Evolutionary conservation across 2,329 filamentous ascomycete genomes (phyloP).

Genomic region (Sclerotinia trifoliorum): DNA sequence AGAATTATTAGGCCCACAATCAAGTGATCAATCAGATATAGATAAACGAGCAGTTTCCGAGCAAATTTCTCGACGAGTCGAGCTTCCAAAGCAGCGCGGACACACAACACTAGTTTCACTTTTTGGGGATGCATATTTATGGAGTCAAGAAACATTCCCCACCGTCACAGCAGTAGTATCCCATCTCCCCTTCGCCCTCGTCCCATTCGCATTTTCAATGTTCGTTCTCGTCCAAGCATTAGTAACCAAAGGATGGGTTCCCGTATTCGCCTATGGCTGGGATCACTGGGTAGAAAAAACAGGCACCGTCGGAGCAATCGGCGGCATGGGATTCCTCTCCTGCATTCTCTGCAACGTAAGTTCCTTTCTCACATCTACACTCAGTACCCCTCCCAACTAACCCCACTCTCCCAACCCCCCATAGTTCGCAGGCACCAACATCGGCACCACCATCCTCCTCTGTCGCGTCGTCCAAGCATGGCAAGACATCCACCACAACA

Average conservation of each 20-base stretch:
- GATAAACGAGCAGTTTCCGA: conserved; percentile 24
- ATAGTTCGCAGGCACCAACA: conserved; percentile 76
- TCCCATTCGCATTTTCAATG: conserved; percentile 73
- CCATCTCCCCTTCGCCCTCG: conserved; percentile 64
- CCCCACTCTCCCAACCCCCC: not conserved
- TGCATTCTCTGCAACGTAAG: conserved; percentile 71
- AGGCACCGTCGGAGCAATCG: conserved; percentile 65
- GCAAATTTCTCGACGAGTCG: conserved; percentile 15
- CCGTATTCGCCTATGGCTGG: conserved; percentile 72
- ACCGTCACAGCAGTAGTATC: conserved; percentile 63
- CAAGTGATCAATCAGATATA: not conserved
- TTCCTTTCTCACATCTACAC: conserved; percentile 34
- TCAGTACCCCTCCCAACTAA: conserved; percentile 22
- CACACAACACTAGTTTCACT: conserved; percentile 54
- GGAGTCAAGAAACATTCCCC: conserved; percentile 69
- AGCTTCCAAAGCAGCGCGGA: conserved; percentile 19
- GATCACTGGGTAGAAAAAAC: conserved; percentile 70
- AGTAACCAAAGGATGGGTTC: conserved; percentile 72
- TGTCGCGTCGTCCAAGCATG: conserved; percentile 69
- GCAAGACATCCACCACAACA: conserved; percentile 55
- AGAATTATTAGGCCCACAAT: not conserved
- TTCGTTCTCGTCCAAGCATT: conserved; percentile 72
- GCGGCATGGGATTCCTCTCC: conserved; percentile 71
- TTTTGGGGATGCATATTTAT: conserved; percentile 48
- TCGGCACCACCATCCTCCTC: conserved; percentile 71